A percentile compares a stretch with the other conserved stretches of the same genome.
phyloP scores from a whole-genome alignment of 257 asterid species.

The Solanum chmielewskii region DNA sequence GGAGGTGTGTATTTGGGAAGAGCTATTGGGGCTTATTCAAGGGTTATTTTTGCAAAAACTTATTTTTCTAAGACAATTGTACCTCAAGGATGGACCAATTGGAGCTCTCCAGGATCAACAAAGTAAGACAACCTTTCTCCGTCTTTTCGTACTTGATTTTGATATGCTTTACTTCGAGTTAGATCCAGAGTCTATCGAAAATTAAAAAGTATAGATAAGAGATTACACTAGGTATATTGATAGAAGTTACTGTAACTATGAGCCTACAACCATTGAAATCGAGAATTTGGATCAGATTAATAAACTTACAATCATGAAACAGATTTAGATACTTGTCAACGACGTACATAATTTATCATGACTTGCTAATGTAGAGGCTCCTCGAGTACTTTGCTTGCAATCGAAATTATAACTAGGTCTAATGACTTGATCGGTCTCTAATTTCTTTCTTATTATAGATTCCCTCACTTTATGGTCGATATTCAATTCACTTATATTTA shows the following conservation, averaged over 20 bases:
- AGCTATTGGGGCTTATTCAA: slow-evolving; percentile 52
- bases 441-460: background rate
- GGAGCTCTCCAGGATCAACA: slow-evolving; percentile 37
- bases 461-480: background rate
- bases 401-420: background rate
- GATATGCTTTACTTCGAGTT: background rate
- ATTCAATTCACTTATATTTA: background rate
- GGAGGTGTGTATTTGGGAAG: slow-evolving; percentile 65
- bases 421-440: background rate
- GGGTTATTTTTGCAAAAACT: slow-evolving; percentile 61
- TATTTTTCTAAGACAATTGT: slow-evolving; percentile 49
- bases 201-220: background rate
- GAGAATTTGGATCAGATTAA: background rate
- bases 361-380: background rate
- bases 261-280: background rate
- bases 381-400: background rate
- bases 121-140: slow-evolving; percentile 24
- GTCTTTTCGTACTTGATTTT: background rate
- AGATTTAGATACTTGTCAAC: background rate
- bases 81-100: slow-evolving; percentile 67
- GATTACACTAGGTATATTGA: background rate
- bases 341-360: background rate
- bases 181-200: background rate
- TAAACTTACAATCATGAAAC: background rate
- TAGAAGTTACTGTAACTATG: background rate